Conservation (phyloP, 495 filamentous ascomycete species). For the Xeromyces bisporus region DNA sequence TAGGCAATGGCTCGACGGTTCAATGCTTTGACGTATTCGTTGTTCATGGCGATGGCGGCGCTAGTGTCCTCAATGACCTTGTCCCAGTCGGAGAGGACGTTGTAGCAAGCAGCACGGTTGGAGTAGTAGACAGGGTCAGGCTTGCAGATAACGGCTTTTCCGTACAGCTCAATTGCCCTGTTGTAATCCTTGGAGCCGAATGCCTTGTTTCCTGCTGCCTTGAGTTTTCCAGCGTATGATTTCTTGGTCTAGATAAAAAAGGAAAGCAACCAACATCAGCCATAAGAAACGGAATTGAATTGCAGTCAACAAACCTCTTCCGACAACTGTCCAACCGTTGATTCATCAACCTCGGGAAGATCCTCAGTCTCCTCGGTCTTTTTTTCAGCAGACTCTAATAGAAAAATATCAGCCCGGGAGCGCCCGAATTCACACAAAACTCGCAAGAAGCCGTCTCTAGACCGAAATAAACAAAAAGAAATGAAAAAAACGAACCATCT, state of each 20-base stretch:
- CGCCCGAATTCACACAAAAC: too few relatives aligned
- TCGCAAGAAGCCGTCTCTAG: neutral
- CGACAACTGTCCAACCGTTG: constrained; percentile 48
- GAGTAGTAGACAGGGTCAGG: constrained; percentile 97
- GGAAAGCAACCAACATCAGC: constrained; percentile 2
- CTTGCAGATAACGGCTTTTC: constrained; percentile 90
- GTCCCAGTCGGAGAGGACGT: constrained; percentile 77
- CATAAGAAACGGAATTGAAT: constrained; percentile 1
- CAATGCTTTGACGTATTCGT: constrained; percentile 91
- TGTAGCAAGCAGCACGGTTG: constrained; percentile 94
- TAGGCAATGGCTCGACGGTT: constrained; percentile 93
- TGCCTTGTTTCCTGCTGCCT: constrained; percentile 90
- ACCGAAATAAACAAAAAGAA: neutral
- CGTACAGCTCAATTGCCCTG: constrained; percentile 82
- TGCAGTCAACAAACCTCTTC: constrained; percentile 35
- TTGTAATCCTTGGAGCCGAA: constrained; percentile 86
- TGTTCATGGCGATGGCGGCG: constrained; percentile 78
- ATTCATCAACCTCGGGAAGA: constrained; percentile 73
- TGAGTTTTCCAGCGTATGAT: constrained; percentile 75
- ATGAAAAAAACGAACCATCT: constrained; percentile 20
- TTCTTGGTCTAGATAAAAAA: constrained; percentile 36
- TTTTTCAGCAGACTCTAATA: constrained; percentile 29
- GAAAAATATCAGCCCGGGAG: constrained; percentile 17
- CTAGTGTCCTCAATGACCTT: constrained; percentile 96
- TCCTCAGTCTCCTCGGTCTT: constrained; percentile 56